Conservation (phyloP, 2,329 filamentous ascomycete species). For the Penicillium sp. region DNA sequence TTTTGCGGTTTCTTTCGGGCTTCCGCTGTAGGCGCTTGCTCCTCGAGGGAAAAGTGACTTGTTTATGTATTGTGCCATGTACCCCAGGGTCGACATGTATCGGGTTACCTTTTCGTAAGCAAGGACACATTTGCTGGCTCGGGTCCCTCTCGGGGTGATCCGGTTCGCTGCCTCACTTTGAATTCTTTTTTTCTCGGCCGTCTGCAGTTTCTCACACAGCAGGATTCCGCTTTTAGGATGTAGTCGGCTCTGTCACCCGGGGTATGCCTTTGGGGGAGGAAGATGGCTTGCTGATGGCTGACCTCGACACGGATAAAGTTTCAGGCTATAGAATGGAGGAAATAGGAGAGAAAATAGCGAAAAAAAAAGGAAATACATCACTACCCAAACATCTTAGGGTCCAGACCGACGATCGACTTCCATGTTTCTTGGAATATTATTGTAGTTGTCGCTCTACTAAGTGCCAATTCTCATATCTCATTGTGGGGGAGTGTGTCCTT, state of each 20-base stretch:
- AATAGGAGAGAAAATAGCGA: background rate
- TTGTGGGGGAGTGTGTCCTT: slow-evolving; percentile 7
- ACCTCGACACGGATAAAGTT: background rate
- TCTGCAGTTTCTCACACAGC: slow-evolving; percentile 10
- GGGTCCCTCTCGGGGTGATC: slow-evolving; percentile 27
- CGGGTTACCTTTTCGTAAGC: slow-evolving; percentile 8
- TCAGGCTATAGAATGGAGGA: no score
- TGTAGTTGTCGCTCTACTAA: background rate
- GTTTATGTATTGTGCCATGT: slow-evolving; percentile 5
- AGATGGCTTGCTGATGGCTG: background rate
- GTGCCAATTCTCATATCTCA: slow-evolving; percentile 12
- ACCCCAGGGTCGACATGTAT: slow-evolving; percentile 2
- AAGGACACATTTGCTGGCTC: slow-evolving; percentile 19
- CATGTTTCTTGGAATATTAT: background rate
- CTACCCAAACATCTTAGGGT: background rate
- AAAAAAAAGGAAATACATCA: background rate
- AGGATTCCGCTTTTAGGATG: background rate
- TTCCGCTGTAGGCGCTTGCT: slow-evolving; percentile 23
- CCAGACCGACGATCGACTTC: slow-evolving; percentile 3
- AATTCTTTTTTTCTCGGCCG: slow-evolving; percentile 12
- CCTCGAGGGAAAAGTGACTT: background rate
- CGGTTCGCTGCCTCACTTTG: slow-evolving; percentile 43
- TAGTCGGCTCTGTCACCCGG: slow-evolving; percentile 4
- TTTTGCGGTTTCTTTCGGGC: slow-evolving; percentile 1
- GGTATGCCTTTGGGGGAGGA: background rate